Conservation (phyloP, 225 moss, liverwort and hornwort genomes). For the Climacium dendroides region DNA sequence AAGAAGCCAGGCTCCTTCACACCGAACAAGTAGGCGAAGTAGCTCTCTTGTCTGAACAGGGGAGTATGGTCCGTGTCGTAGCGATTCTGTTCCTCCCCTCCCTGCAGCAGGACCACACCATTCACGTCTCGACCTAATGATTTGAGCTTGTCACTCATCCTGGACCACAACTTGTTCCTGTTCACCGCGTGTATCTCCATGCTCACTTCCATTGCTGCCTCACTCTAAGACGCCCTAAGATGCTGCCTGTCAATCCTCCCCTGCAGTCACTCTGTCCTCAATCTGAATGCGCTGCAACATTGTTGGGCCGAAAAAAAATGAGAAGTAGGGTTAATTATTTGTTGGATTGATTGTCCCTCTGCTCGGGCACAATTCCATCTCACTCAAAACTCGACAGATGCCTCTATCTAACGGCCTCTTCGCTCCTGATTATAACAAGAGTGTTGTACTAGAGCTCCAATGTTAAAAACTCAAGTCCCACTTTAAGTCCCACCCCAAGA, state of each 20-base stretch:
- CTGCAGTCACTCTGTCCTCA: background rate
- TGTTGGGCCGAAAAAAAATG: background rate
- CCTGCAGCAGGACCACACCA: slow-evolving; percentile 52
- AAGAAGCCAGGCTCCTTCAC: slow-evolving; percentile 85
- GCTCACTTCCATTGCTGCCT: slow-evolving; percentile 29
- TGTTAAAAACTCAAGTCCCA: background rate
- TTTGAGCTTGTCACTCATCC: slow-evolving; percentile 25
- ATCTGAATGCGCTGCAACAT: background rate
- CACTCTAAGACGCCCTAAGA: background rate
- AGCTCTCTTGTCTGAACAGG: slow-evolving; percentile 92
- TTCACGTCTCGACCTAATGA: background rate
- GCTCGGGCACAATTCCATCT: background rate
- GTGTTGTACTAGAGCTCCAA: background rate
- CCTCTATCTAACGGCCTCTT: background rate
- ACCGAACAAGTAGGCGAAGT: slow-evolving; percentile 86
- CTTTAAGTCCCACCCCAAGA: background rate
- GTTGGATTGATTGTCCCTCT: background rate
- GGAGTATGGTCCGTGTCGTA: slow-evolving; percentile 62
- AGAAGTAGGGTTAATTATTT: background rate
- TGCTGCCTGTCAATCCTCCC: background rate
- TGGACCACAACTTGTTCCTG: slow-evolving; percentile 37
- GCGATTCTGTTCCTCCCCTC: slow-evolving; percentile 58
- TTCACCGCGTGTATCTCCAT: slow-evolving; percentile 59
- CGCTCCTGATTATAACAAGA: background rate
- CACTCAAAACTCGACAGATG: background rate